These are phyloP conservation scores for Lentinus brumalis DNA, from an alignment of 768 basidiomycete species.

Conservation along the genomic window DNA sequence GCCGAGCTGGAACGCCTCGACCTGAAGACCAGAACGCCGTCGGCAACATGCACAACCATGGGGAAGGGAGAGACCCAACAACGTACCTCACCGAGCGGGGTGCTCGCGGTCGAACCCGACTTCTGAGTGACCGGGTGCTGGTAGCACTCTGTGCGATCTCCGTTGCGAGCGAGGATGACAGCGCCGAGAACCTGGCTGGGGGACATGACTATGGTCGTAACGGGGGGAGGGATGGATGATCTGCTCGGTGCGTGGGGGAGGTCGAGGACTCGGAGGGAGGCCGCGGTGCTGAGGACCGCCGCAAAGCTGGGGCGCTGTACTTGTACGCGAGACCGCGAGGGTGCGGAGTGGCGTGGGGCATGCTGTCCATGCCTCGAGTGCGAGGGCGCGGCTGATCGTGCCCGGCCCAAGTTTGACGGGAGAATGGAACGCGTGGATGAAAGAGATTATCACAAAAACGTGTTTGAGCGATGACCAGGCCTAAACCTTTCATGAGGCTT, in stretches of 20 bases:
- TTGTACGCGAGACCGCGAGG: background rate
- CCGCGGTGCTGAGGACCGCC: conserved; percentile 21
- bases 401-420: background rate
- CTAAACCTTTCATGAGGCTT: conserved; percentile 3
- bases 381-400: background rate
- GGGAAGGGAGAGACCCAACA: background rate
- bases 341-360: conserved; percentile 7
- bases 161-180: conserved; percentile 77
- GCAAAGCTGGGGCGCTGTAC: background rate
- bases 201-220: conserved; percentile 30
- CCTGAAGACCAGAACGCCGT: conserved; percentile 38
- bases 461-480: background rate
- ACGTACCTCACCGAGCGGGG: conserved; percentile 73
- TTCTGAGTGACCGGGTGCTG: conserved; percentile 74
- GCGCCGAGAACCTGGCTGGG: conserved; percentile 69
- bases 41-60: background rate
- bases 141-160: conserved; percentile 68
- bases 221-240: background rate
- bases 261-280: conserved; percentile 12
- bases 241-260: background rate
- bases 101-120: conserved; percentile 64
- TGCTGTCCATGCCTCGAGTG: conserved; percentile 4
- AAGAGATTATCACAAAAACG: conserved; percentile 8
- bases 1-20: conserved; percentile 69
- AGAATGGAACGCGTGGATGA: background rate